Evolutionary conservation across 768 basidiomycete species (phyloP).

Genomic region (Lepiota subincarnata): DNA sequence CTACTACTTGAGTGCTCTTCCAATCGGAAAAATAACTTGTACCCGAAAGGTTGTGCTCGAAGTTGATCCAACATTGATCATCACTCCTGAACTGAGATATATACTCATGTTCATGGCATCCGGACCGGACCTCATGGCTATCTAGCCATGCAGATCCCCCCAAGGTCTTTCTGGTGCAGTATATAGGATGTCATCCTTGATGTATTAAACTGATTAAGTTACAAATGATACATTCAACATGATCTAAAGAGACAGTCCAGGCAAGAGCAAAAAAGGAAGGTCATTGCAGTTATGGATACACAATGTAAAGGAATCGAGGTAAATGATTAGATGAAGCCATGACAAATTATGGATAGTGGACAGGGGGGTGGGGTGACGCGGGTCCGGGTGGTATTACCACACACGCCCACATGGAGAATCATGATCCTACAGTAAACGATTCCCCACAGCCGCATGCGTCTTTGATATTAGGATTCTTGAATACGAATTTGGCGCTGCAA

Average conservation of each 20-base stretch:
- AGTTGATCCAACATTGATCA: too few species aligned
- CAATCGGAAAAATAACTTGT: too few species aligned
- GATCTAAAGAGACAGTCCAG: neutral
- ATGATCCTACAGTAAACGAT: constrained; percentile 69
- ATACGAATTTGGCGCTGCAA: constrained; percentile 71
- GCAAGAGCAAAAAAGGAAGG: neutral
- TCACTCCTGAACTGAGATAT: too few species aligned
- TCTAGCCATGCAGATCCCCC: too few species aligned
- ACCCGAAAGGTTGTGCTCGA: too few species aligned
- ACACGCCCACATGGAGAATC: constrained; percentile 13
- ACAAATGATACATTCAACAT: constrained; percentile 6
- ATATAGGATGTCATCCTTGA: neutral
- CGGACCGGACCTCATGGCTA: neutral
- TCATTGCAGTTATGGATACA: constrained; percentile 5
- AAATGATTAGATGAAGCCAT: neutral
- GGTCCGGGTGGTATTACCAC: neutral
- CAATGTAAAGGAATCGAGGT: constrained; percentile 1
- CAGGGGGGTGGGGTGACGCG: neutral
- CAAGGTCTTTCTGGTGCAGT: neutral
- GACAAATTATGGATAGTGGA: neutral
- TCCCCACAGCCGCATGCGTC: constrained; percentile 95
- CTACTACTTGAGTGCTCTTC: too few species aligned
- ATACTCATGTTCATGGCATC: too few species aligned
- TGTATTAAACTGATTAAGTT: constrained; percentile 1
- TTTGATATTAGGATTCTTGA: constrained; percentile 90